Conservation (phyloP, 73 alveolate species). For the Tetrahymena thermophila region DNA sequence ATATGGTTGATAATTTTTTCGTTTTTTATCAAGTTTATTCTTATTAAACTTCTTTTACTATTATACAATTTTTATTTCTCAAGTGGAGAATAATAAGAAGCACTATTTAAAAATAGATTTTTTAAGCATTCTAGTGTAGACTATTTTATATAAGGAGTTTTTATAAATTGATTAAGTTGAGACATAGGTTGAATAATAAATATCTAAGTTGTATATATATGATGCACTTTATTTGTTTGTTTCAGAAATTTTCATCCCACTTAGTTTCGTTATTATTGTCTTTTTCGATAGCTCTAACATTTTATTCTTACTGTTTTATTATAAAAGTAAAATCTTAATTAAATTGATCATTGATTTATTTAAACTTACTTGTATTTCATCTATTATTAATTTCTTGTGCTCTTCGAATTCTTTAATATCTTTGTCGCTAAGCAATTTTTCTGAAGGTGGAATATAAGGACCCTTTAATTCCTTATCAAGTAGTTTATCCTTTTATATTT, state of each 20-base stretch:
- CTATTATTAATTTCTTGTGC: slow-evolving; percentile 9
- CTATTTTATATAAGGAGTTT: background rate
- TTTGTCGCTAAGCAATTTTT: slow-evolving; percentile 19
- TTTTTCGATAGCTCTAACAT: background rate
- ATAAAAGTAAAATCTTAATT: background rate
- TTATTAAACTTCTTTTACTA: background rate
- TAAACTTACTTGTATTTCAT: slow-evolving; percentile 19
- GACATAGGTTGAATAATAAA: background rate
- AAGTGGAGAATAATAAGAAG: background rate
- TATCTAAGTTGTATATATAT: background rate
- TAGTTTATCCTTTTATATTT: slow-evolving; percentile 7
- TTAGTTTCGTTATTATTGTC: background rate
- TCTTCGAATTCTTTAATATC: slow-evolving; percentile 22
- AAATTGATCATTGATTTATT: background rate
- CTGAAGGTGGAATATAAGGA: slow-evolving; percentile 35
- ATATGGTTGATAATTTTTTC: background rate
- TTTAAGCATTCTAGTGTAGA: background rate
- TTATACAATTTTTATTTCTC: background rate
- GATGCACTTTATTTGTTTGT: background rate
- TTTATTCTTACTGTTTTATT: background rate
- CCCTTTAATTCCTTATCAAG: slow-evolving; percentile 33
- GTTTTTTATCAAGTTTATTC: background rate
- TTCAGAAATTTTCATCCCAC: background rate
- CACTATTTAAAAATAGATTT: too few species aligned
- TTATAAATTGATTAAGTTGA: background rate